Evolutionary conservation across 2,329 filamentous ascomycete genomes (phyloP).

Genomic region (Exserohilum rostratum): DNA sequence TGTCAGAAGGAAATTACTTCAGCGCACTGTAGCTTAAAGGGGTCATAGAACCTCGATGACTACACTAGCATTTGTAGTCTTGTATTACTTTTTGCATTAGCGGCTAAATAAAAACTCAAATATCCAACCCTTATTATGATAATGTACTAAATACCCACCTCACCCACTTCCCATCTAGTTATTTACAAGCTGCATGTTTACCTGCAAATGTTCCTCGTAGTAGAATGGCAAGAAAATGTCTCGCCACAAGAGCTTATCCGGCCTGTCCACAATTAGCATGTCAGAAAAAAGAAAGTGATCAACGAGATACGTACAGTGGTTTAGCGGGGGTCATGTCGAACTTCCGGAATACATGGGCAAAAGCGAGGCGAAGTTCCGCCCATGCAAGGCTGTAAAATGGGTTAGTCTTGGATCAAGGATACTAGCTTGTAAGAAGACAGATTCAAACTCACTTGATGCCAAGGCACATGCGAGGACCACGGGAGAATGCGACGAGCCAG

Average conservation of each 20-base stretch:
- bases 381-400: slow-evolving; percentile 36
- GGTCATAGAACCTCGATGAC: too few species aligned
- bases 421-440: neutral
- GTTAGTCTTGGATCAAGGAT: neutral
- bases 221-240: slow-evolving; percentile 33
- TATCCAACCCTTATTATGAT: neutral
- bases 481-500: slow-evolving; percentile 44
- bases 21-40: too few species aligned
- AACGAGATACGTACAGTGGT: slow-evolving; percentile 22
- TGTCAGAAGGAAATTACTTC: too few species aligned
- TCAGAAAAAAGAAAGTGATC: neutral
- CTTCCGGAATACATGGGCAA: slow-evolving; percentile 38
- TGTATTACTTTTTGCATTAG: slow-evolving; percentile 12
- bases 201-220: slow-evolving; percentile 27
- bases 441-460: slow-evolving; percentile 34
- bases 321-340: slow-evolving; percentile 37
- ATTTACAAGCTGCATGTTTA: slow-evolving; percentile 16
- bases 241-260: slow-evolving; percentile 23
- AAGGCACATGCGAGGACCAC: slow-evolving; percentile 44
- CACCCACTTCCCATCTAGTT: too few species aligned
- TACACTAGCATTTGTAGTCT: too few species aligned
- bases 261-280: slow-evolving; percentile 19
- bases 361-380: slow-evolving; percentile 40
- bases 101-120: neutral
- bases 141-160: too few species aligned